Base-by-base conservation (phyloP, 169 alveolate species). In the Babesia ovata region DNA sequence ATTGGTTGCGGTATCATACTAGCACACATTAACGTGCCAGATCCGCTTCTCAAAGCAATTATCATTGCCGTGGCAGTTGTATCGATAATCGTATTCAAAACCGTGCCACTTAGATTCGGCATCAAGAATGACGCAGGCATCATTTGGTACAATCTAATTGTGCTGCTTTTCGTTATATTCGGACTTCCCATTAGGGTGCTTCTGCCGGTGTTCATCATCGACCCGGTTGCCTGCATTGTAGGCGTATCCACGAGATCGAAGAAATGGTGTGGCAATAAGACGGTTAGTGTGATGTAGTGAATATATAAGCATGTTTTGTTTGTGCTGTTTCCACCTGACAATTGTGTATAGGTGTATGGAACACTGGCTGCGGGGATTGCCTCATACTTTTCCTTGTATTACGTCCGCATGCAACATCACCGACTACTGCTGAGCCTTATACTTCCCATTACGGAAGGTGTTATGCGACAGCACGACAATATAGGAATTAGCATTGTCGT, bases 121-220 rank as follows among this genome's bases (percentile, higher is more conserved):
- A 56, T 12, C 28, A 79, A 46, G 70, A 28, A 71, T 59, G 88
- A 79, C 45, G 53, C 44, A 4, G 88, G 88, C 8, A 71, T 79
- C 63, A 79, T 79, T 4, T 61, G 71, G 60, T 79, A 79, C 60
- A 79, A 79, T 59, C 44, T 63, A 0, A 24, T 69, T 14, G 61
- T 79, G n/a, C 59, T 79, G 17, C n/a, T 21, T 17, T 70, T 60
- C 36, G 71, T 71, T 2, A 22, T 29, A 28, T 19, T 53, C 6
- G 60, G 67, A n/a, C 10, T 63, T 12, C 88, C 88, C 4, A n/a
- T 79, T 0, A 26, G 84, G 39, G 36, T 79, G 26, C 67, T 79
- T 22, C 28, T 79, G 11, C 88, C 88, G 16, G 75, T 70, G 70
- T 79, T 79, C 71, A n/a, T 79, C 36, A 59, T 70, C 0, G 88